Base-by-base conservation (phyloP, 495 filamentous ascomycete species). In the Lasiosphaeria miniovina region DNA sequence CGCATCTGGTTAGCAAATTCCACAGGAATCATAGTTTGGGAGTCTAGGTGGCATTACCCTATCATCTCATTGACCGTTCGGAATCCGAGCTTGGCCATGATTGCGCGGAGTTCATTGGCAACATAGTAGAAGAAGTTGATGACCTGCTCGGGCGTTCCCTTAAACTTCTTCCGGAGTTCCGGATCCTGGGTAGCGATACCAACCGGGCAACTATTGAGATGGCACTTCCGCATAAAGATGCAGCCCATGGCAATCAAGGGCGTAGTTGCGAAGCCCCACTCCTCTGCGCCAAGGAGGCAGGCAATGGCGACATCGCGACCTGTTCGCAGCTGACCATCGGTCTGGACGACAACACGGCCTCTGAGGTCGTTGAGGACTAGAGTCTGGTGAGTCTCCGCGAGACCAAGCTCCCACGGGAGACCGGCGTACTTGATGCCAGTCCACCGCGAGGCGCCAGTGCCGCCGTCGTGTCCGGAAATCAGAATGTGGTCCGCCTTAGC, bases 111-210 rank as follows among this genome's bases (percentile, higher is more conserved):
- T 79, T 99, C 94, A 67, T 99, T 99, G 61, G 95, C 87, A 51
- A 99, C 82, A 67, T 99, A 99, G 77, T 96, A 99, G 79, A 99
- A 99, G 83, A 98, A 99, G 81, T 99, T 99, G 75, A 99, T 99
- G 49, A 96, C 94, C 70, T 99, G 91, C 75, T 99, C 94, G 6
- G 94, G 93, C 0, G 90, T 92, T 36, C 94, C 95, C 46, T 84
- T 82, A 75, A 99, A 98, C 78, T 97, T 99, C 80, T 91, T 90
- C 24, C 95, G 85, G 3, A 99, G 85, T 68, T 95, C 91, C 6
- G 91, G 90, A 65, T 99, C 95, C 69, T 99, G 94, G 6, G 94
- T 97, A 1, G 94, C 94, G 54, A 99, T 96, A 69, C 94, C 94
- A 9, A 98, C 94, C 1, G 94, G 93, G 75, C 94, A 98, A 34